Conservation (phyloP, 2,329 filamentous ascomycete species). For the Alternaria burnsii region DNA sequence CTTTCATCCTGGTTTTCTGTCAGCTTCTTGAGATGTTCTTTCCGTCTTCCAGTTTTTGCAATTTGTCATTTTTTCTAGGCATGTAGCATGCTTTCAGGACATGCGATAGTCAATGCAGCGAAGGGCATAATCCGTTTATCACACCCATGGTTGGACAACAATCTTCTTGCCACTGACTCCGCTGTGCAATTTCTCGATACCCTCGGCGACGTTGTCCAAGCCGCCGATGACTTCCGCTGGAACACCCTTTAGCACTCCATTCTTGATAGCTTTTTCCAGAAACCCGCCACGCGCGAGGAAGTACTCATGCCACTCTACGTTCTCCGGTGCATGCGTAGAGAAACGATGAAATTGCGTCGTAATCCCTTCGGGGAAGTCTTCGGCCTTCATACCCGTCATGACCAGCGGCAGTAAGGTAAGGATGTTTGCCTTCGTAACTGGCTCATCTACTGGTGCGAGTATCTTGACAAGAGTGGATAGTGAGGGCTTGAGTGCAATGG, state of each 20-base stretch:
- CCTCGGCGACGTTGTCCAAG: conserved; percentile 31
- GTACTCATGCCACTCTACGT: conserved; percentile 28
- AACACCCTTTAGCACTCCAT: conserved; percentile 30
- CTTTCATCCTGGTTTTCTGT: neutral
- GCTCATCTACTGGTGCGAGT: conserved; percentile 30
- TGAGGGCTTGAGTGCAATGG: conserved; percentile 43
- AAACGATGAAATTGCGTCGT: conserved; percentile 29
- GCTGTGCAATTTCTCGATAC: conserved; percentile 30
- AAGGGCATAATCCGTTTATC: neutral
- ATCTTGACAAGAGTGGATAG: conserved; percentile 34
- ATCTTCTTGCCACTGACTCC: conserved; percentile 47
- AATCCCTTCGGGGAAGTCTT: conserved; percentile 29
- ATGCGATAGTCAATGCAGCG: neutral
- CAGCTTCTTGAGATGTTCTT: neutral
- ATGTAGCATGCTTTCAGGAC: neutral
- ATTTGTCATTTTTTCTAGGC: neutral
- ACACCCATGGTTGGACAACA: conserved; percentile 33
- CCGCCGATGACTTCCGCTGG: conserved; percentile 35
- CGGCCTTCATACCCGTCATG: conserved; percentile 21
- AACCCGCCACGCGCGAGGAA: conserved; percentile 32
- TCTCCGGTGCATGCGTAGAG: conserved; percentile 30
- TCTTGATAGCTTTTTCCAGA: conserved; percentile 30
- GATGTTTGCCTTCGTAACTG: conserved; percentile 30
- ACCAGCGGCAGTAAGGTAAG: conserved; percentile 26
- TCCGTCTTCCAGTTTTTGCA: neutral